These are phyloP conservation scores for Kregervanrija pseudodelftensis DNA, from an alignment of 805 yeast genomes.

Conservation along the genomic window DNA sequence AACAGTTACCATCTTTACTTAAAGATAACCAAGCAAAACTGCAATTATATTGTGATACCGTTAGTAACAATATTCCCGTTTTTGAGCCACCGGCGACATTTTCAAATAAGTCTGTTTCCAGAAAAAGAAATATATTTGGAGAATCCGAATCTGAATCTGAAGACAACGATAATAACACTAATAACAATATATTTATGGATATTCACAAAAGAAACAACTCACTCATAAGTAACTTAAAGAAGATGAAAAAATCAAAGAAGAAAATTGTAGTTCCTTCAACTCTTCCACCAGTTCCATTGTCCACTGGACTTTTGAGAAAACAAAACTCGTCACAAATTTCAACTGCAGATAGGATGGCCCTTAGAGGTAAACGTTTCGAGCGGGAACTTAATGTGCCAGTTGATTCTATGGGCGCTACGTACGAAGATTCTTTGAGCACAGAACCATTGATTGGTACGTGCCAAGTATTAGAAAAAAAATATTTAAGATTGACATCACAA, in stretches of 20 bases:
- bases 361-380: constrained; percentile 45
- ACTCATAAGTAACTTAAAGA: constrained; percentile 3
- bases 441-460: constrained; percentile 52
- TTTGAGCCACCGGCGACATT: too few species aligned
- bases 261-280: background rate
- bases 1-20: constrained; percentile 39
- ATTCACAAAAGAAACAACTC: background rate
- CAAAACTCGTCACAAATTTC: background rate
- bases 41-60: constrained; percentile 15
- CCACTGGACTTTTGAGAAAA: background rate
- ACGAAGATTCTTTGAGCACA: background rate
- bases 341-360: constrained; percentile 28
- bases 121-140: constrained; percentile 14
- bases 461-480: constrained; percentile 63
- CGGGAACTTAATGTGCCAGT: constrained; percentile 12
- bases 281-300: background rate
- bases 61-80: too few species aligned
- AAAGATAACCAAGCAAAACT: constrained; percentile 7
- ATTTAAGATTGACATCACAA: constrained; percentile 80
- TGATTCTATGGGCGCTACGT: too few species aligned
- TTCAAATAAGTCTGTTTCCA: background rate
- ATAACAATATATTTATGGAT: background rate
- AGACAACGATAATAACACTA: background rate
- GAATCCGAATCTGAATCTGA: constrained; percentile 12
- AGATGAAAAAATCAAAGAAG: constrained; percentile 3